A percentile compares a stretch with the other conserved stretches of the same genome.
phyloP scores from a whole-genome alignment of 495 filamentous ascomycete genomes.

The Penicillium chermesinum region DNA sequence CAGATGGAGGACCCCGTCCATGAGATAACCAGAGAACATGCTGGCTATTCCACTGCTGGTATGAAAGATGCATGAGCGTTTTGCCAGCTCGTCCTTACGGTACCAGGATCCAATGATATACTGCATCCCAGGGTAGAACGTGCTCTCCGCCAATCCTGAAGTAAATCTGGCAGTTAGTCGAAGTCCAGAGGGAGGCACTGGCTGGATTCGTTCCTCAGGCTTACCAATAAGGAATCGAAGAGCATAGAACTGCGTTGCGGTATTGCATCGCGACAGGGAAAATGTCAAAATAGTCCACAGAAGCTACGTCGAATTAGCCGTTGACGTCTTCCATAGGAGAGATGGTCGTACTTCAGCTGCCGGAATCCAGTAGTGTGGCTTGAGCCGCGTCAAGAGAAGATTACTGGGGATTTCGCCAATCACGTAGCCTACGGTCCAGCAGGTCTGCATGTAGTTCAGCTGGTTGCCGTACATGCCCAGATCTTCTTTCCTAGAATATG shows the following conservation, averaged over 20 bases:
- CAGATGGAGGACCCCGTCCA: conserved; percentile 49
- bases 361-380: conserved; percentile 57
- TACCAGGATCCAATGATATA: conserved; percentile 48
- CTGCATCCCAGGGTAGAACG: conserved; percentile 44
- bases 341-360: conserved; percentile 29
- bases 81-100: conserved; percentile 50
- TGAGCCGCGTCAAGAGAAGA: conserved; percentile 49
- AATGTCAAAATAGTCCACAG: conserved; percentile 53
- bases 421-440: conserved; percentile 61
- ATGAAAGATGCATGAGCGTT: conserved; percentile 60
- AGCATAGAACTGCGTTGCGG: conserved; percentile 47
- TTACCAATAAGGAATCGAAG: conserved; percentile 54
- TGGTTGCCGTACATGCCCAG: conserved; percentile 52
- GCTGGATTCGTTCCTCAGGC: conserved; percentile 15
- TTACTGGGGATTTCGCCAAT: conserved; percentile 59
- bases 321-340: background rate
- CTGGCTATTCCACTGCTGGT: conserved; percentile 47
- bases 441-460: conserved; percentile 45
- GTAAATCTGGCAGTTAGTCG: background rate
- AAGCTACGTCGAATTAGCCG: conserved; percentile 31
- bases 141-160: conserved; percentile 39
- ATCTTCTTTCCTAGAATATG: conserved; percentile 52
- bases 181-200: too few species aligned
- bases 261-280: conserved; percentile 41
- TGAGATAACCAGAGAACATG: conserved; percentile 57